Conservation (phyloP, 73 alveolate species). For the Paramecium bursaria region DNA sequence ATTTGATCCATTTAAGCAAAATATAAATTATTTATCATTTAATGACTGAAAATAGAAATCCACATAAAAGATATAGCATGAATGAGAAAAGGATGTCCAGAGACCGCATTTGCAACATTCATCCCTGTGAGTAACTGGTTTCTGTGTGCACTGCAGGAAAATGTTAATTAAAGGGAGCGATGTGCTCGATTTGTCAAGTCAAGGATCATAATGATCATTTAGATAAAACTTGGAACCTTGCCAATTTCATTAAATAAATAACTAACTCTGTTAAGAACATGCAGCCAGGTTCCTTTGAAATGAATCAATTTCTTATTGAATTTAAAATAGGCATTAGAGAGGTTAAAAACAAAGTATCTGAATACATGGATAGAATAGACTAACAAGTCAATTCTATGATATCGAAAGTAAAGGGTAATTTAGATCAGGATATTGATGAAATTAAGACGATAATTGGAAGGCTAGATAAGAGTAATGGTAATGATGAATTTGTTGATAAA, state of each 20-base stretch:
- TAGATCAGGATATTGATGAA: slow-evolving; percentile 54
- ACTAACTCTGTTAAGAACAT: slow-evolving; percentile 5
- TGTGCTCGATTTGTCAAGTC: slow-evolving; percentile 46
- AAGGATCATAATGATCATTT: slow-evolving; percentile 35
- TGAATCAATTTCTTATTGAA: slow-evolving; percentile 26
- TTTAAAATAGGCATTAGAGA: slow-evolving; percentile 32
- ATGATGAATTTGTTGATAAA: slow-evolving; percentile 30
- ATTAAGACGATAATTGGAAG: slow-evolving; percentile 21
- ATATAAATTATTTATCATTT: too few species aligned
- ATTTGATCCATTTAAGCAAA: too few species aligned
- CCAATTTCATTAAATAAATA: slow-evolving; percentile 32
- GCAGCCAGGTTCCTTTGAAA: slow-evolving; percentile 44
- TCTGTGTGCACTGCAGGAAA: slow-evolving; percentile 49
- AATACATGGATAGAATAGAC: slow-evolving; percentile 3
- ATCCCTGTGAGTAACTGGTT: slow-evolving; percentile 29
- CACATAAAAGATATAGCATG: too few species aligned
- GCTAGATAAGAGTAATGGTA: slow-evolving; percentile 24
- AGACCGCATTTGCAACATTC: slow-evolving; percentile 31
- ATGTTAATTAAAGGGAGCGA: slow-evolving; percentile 53
- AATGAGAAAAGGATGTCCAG: too few species aligned
- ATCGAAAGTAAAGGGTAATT: slow-evolving; percentile 1
- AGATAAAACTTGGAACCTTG: slow-evolving; percentile 55
- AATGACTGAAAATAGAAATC: too few species aligned
- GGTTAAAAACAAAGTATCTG: not conserved
- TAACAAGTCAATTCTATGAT: slow-evolving; percentile 41